Conservation (phyloP, 2,329 filamentous ascomycete genomes). For the Elsinoe ampelina region DNA sequence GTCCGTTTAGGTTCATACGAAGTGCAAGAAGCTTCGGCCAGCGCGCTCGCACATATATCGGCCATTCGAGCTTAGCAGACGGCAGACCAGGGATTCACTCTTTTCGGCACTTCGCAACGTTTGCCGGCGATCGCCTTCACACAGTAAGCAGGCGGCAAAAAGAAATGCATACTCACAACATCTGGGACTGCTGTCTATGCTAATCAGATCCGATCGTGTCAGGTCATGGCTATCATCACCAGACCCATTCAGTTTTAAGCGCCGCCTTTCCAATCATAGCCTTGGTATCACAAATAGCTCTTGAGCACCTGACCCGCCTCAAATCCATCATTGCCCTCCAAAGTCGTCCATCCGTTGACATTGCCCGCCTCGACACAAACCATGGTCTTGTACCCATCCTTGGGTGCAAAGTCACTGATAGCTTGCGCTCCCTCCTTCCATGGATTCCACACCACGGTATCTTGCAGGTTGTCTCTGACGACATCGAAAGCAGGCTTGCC, state of each 20-base stretch:
- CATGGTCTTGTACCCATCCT: slow-evolving; percentile 88
- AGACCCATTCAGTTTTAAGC: background rate
- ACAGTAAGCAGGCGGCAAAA: background rate
- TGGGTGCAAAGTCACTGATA: slow-evolving; percentile 80
- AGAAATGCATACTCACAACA: background rate
- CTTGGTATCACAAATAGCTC: slow-evolving; percentile 20
- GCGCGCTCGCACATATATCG: too few species aligned
- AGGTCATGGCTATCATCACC: slow-evolving; percentile 7
- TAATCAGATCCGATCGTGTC: background rate
- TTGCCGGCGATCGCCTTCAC: too few species aligned
- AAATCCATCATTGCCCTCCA: slow-evolving; percentile 69
- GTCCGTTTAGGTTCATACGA: too few species aligned
- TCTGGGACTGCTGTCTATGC: background rate
- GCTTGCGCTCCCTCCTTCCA: slow-evolving; percentile 76
- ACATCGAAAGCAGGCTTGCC: slow-evolving; percentile 61
- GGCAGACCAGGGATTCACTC: too few species aligned
- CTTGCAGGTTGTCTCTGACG: slow-evolving; percentile 71
- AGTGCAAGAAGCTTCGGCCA: too few species aligned
- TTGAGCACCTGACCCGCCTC: slow-evolving; percentile 52
- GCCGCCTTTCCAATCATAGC: background rate
- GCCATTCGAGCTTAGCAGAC: too few species aligned
- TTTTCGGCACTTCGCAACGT: too few species aligned
- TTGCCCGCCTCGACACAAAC: slow-evolving; percentile 86
- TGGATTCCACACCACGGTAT: slow-evolving; percentile 95
- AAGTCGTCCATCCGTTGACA: slow-evolving; percentile 69